Percentiles rank a stretch among this genome's conserved stretches.
Conservation (phyloP, 2,329 filamentous ascomycete species). For the Exophiala lecanii-corni region DNA sequence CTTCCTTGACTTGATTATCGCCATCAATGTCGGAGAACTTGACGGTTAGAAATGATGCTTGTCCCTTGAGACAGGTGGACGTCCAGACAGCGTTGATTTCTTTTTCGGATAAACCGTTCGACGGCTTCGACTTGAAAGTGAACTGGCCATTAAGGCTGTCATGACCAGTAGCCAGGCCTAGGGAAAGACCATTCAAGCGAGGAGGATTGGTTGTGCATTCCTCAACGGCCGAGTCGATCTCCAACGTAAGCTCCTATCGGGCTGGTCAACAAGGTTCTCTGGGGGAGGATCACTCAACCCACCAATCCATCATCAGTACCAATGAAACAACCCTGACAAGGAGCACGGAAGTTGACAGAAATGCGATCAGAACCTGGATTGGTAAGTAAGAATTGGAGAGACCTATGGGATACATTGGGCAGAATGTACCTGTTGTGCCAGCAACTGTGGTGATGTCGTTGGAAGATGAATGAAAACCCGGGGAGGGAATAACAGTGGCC, state of each 20-base stretch:
- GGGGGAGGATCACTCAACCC: constrained; percentile 5
- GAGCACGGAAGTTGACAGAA: constrained; percentile 21
- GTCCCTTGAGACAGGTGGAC: constrained; percentile 29
- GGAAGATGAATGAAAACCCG: constrained; percentile 1
- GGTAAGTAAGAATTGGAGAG: too few relatives aligned
- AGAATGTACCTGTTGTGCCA: constrained; percentile 23
- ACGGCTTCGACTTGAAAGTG: constrained; percentile 24
- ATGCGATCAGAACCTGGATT: constrained; percentile 16
- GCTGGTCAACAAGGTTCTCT: constrained; percentile 5
- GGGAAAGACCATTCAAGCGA: constrained; percentile 29
- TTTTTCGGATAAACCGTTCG: constrained; percentile 17
- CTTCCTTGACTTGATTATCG: constrained; percentile 18
- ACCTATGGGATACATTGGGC: background rate
- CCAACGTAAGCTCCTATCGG: constrained; percentile 29
- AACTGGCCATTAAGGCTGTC: constrained; percentile 25
- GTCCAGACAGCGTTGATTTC: constrained; percentile 27
- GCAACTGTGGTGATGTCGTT: constrained; percentile 23
- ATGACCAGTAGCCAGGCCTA: constrained; percentile 14
- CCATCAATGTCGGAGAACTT: constrained; percentile 25
- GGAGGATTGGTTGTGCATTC: constrained; percentile 28
- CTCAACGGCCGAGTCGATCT: constrained; percentile 25
- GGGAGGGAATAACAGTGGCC: constrained; percentile 15
- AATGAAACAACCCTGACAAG: constrained; percentile 21
- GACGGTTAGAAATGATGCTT: constrained; percentile 30
- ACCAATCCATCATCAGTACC: constrained; percentile 22